Evolutionary conservation across 805 yeast genomes (phyloP).

Genomic region (Yueomyces sinensis): DNA sequence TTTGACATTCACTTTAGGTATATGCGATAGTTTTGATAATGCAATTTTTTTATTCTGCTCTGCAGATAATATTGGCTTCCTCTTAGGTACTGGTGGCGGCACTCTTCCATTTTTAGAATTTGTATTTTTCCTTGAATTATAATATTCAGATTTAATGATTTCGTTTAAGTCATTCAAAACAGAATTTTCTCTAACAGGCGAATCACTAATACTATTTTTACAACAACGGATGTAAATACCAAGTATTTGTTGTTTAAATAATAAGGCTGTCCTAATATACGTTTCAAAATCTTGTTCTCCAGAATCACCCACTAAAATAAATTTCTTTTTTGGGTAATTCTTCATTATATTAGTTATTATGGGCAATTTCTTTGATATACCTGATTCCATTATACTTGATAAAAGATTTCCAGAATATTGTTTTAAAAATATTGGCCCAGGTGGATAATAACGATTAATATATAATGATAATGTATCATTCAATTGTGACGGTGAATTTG

Average conservation of each 20-base stretch:
- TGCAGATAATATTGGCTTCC: slow-evolving; percentile 6
- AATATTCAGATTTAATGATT: slow-evolving; percentile 6
- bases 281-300: slow-evolving; percentile 95
- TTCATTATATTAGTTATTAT: slow-evolving; percentile 47
- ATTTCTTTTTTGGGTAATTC: slow-evolving; percentile 68
- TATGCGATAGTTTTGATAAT: neutral
- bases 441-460: slow-evolving; percentile 39
- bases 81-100: slow-evolving; percentile 18
- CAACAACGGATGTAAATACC: slow-evolving; percentile 79
- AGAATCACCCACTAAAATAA: slow-evolving; percentile 84
- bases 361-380: slow-evolving; percentile 64
- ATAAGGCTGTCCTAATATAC: slow-evolving; percentile 53
- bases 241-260: slow-evolving; percentile 47
- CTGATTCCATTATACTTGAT: slow-evolving; percentile 75
- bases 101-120: slow-evolving; percentile 3
- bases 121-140: neutral
- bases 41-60: neutral
- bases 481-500: slow-evolving; percentile 91
- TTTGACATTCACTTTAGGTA: too few relatives aligned
- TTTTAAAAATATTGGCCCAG: slow-evolving; percentile 75
- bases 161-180: slow-evolving; percentile 21
- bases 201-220: slow-evolving; percentile 48
- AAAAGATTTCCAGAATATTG: slow-evolving; percentile 75
- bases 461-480: slow-evolving; percentile 33
- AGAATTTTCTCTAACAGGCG: slow-evolving; percentile 25